Conservation (phyloP, 805 yeast species). For the Saccharomycopsis fibuligera region DNA sequence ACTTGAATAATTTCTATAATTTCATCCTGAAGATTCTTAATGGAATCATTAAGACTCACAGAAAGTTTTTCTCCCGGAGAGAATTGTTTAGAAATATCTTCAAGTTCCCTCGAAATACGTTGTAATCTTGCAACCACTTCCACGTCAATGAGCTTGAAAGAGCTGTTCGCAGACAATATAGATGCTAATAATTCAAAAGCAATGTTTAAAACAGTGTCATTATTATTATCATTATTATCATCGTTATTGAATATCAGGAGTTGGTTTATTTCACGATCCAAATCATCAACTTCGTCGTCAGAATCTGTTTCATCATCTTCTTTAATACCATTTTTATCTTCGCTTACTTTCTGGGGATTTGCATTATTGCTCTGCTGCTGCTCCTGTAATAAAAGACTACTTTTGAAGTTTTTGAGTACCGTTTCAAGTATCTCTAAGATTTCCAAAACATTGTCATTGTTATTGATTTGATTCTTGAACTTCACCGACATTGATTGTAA, state of each 20-base stretch:
- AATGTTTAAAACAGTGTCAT: constrained; percentile 29
- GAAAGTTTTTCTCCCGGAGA: too few relatives aligned
- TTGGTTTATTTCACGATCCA: constrained; percentile 19
- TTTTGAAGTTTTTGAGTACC: constrained; percentile 27
- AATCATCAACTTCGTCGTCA: constrained; percentile 32
- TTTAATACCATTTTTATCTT: constrained; percentile 13
- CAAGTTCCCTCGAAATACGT: constrained; percentile 24
- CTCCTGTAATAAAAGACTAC: too few relatives aligned
- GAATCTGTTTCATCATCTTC: constrained; percentile 31
- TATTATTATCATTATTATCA: constrained; percentile 23
- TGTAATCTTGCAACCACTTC: constrained; percentile 23
- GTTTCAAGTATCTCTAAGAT: constrained; percentile 44
- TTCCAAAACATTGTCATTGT: constrained; percentile 39
- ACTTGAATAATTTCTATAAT: constrained; percentile 3
- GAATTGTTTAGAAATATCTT: neutral
- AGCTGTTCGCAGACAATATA: constrained; percentile 29
- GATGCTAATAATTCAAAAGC: constrained; percentile 35
- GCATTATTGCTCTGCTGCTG: neutral
- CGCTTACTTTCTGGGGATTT: constrained; percentile 4
- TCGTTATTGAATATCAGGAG: constrained; percentile 20
- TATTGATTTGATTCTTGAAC: constrained; percentile 44
- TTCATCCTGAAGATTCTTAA: neutral
- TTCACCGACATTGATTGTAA: constrained; percentile 54
- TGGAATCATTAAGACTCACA: neutral
- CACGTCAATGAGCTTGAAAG: constrained; percentile 13